Base-by-base conservation (phyloP, 176 grass and related monocot species). In the Cenchrus purpureus region DNA sequence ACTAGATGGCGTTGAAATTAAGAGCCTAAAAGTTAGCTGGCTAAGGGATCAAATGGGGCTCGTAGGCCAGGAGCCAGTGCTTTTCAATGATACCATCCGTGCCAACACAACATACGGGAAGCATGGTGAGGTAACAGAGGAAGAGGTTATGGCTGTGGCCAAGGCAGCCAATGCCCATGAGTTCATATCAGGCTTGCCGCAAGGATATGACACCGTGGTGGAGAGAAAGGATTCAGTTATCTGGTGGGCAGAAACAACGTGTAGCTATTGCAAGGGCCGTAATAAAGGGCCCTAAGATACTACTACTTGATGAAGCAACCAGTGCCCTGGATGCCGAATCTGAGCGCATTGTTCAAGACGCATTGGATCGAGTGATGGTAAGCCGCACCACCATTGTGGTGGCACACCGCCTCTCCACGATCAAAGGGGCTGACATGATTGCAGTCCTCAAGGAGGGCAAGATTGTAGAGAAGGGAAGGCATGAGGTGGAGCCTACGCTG, bases 51-150 rank as follows among this genome's bases (percentile, higher is more conserved):
- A 87, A 46, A 92, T 89, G 84, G 87, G 91, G 15, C 84, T 92
- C 11, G 91, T 92, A 50, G 81, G 87, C 76, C 91, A 92, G 60
- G 91, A 92, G 84, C 87, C 84, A 25, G 81, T 84, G 48, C 87
- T 92, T 76, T 92, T 92, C 87, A 92, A 92, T 32, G 76, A 87
- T 69, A 92, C 91, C n/a, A 89, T 92, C 19, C 87, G 87, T 54
- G 84, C 84, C 2, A 92, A 92, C 46, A 92, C 89, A 71, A 68
- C 55, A 14, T 92, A 92, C 1, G 91, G 91, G 29, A 92, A 92
- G 61, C 70, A 89, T 0, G 76, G 64, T 6, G 71, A 81, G n/a
- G 91, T 77, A 19, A 81, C 87, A 28, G 91, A 87, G 80, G 91
- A 92, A 81, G 91, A 92, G 65, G 49, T 92, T 32, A 64, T 73